phyloP scores from a whole-genome alignment of 108 stramenopile species.

The Pseudonitzschia multiseries region DNA sequence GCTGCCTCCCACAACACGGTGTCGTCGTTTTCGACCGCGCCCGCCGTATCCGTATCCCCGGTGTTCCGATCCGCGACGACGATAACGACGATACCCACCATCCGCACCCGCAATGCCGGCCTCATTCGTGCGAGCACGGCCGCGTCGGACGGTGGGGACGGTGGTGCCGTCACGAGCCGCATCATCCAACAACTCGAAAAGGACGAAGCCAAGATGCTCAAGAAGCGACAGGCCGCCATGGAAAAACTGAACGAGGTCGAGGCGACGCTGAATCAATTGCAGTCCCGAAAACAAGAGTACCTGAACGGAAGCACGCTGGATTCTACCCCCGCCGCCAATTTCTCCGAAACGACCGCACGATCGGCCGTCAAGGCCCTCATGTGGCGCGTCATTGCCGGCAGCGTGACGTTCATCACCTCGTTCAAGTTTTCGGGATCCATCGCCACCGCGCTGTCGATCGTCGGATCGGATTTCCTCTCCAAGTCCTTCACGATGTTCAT shows the following conservation, averaged over 20 bases:
- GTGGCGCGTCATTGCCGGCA: slow-evolving; percentile 89
- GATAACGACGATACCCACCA: neutral
- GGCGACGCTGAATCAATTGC: slow-evolving; percentile 44
- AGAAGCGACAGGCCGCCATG: slow-evolving; percentile 54
- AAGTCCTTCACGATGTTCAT: slow-evolving; percentile 95
- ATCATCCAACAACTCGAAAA: slow-evolving; percentile 67
- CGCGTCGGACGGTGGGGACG: slow-evolving; percentile 26
- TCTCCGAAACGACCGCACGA: slow-evolving; percentile 76
- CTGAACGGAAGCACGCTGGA: slow-evolving; percentile 49
- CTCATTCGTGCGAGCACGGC: slow-evolving; percentile 27
- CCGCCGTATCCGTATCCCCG: too few species aligned
- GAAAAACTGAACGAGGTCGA: slow-evolving; percentile 49
- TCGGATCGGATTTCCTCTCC: slow-evolving; percentile 92
- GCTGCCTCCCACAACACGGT: slow-evolving; percentile 3
- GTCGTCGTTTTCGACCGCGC: slow-evolving; percentile 17
- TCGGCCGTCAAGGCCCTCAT: slow-evolving; percentile 80
- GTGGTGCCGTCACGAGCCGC: slow-evolving; percentile 28
- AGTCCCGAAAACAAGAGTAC: slow-evolving; percentile 69
- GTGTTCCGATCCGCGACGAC: neutral
- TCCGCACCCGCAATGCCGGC: slow-evolving; percentile 17
- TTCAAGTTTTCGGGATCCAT: slow-evolving; percentile 73
- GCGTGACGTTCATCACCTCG: slow-evolving; percentile 78
- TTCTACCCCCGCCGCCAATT: slow-evolving; percentile 39
- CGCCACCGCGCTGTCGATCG: slow-evolving; percentile 84
- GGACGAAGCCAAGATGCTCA: slow-evolving; percentile 58